These are phyloP conservation scores for Wallacemonas sp. DNA, from an alignment of 208 protist species.

Conservation along the genomic window DNA sequence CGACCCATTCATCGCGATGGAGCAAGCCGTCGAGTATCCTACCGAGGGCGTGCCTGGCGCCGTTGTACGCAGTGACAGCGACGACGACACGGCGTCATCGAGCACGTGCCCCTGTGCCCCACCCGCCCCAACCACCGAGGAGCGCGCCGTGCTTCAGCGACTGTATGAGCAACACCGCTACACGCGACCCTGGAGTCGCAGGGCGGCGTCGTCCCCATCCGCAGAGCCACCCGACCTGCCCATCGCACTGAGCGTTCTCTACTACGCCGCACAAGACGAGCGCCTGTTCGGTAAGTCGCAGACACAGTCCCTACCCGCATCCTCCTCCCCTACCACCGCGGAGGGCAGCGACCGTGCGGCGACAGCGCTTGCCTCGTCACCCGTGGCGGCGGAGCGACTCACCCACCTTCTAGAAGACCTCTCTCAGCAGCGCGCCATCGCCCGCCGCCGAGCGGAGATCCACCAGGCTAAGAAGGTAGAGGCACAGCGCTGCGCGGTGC, in stretches of 20 bases:
- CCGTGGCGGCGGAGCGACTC: slow-evolving; percentile 8
- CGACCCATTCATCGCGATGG: not conserved
- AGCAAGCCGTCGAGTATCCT: not conserved
- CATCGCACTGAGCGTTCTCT: slow-evolving; percentile 37
- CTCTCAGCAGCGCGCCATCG: slow-evolving; percentile 9
- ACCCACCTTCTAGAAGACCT: slow-evolving; percentile 30
- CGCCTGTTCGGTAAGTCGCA: no score
- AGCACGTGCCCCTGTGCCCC: not conserved
- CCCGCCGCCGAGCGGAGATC: slow-evolving; percentile 14
- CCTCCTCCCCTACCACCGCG: not conserved
- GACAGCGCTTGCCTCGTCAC: not conserved
- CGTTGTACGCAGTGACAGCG: no score
- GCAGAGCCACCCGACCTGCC: slow-evolving; percentile 31
- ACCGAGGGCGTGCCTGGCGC: not conserved
- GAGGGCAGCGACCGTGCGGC: not conserved
- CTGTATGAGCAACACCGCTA: not conserved
- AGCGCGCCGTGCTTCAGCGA: not conserved
- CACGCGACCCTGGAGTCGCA: not conserved
- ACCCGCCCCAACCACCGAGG: not conserved
- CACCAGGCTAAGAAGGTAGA: slow-evolving; percentile 18
- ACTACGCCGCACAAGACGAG: slow-evolving; percentile 39
- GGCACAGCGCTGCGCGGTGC: slow-evolving; percentile 15
- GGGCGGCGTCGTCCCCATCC: not conserved
- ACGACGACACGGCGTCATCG: not conserved
- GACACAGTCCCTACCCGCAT: no score